Evolutionary conservation across 225 moss, liverwort and hornwort species (phyloP), one percentile per base, ranked within the genome.

Genomic region (Anthoceros angustus): DNA sequence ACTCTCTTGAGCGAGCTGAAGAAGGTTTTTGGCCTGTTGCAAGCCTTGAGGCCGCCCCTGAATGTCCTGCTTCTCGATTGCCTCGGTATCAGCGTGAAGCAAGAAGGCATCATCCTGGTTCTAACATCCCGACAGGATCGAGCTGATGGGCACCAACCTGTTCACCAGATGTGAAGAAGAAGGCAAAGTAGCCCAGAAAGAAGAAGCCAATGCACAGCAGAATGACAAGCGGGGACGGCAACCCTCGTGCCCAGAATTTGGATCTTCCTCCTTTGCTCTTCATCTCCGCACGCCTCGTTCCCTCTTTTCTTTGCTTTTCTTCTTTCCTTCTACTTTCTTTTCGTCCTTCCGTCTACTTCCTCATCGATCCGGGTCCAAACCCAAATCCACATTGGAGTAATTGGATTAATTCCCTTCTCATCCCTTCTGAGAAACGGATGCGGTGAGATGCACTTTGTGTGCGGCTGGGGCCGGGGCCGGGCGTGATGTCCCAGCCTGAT

Each of bases 181-280:
- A 55, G 55, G 55, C 66, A 42, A 73, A 98, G 73, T 78, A 98
- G 6, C 98, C 98, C 48, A 81, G 77, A 42, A 87, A 81, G 72
- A 98, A 98, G 80, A 92, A 87, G 68, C 83, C 70, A 39, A 67
- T 61, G 75, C 87, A 81, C 67, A 86, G 74, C 25, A 98, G 73
- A 63, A 92, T 62, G 8, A 87, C 83, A 74, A 84, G 78, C 18
- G 87, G 98, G 26, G 92, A 78, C 38, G 86, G 80, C 61, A 92
- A 72, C 74, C 69, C 81, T 74, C 83, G 80, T 42, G 79, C 64
- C 42, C 79, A 63, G 61, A 76, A 75, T 41, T 75, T 83, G 64
- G 79, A 85, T 73, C 80, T 81, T 62, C 77, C 32, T 32, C 32
- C 72, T 11, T 68, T 81, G 62, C 80, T 78, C 76, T 78, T 86